Evolutionary conservation across 2,329 filamentous ascomycete species (phyloP).

Genomic region (Aureobasidium vineae): DNA sequence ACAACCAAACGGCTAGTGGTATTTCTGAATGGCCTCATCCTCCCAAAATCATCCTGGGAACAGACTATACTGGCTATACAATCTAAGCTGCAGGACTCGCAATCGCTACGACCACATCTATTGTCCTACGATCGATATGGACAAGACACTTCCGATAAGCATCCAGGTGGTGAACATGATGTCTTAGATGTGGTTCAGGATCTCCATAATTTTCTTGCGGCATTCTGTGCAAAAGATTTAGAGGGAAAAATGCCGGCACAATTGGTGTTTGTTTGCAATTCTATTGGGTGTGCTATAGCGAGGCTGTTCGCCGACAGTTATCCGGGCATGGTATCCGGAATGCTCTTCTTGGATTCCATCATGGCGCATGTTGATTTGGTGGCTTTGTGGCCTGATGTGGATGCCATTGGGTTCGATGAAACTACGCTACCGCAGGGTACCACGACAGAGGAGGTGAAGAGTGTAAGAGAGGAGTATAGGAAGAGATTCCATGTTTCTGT

Average conservation of each 20-base stretch:
- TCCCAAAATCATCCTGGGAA: slow-evolving; percentile 44
- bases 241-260: background rate
- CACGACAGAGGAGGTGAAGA: slow-evolving; percentile 38
- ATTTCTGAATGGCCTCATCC: slow-evolving; percentile 48
- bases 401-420: slow-evolving; percentile 48
- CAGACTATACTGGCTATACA: slow-evolving; percentile 33
- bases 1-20: slow-evolving; percentile 40
- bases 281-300: slow-evolving; percentile 76
- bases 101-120: slow-evolving; percentile 41
- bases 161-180: slow-evolving; percentile 33
- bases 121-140: slow-evolving; percentile 60
- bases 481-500: slow-evolving; percentile 52
- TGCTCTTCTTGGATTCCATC: slow-evolving; percentile 57
- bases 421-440: slow-evolving; percentile 44
- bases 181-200: background rate
- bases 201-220: background rate
- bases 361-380: slow-evolving; percentile 59
- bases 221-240: slow-evolving; percentile 20
- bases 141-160: slow-evolving; percentile 54
- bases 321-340: slow-evolving; percentile 19
- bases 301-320: slow-evolving; percentile 28
- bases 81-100: slow-evolving; percentile 30
- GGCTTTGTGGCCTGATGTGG: slow-evolving; percentile 57
- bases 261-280: slow-evolving; percentile 45
- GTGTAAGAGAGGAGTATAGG: slow-evolving; percentile 40